Evolutionary conservation across 352 stramenopile species (phyloP).

Genomic region (Globisporangium takayamanum): DNA sequence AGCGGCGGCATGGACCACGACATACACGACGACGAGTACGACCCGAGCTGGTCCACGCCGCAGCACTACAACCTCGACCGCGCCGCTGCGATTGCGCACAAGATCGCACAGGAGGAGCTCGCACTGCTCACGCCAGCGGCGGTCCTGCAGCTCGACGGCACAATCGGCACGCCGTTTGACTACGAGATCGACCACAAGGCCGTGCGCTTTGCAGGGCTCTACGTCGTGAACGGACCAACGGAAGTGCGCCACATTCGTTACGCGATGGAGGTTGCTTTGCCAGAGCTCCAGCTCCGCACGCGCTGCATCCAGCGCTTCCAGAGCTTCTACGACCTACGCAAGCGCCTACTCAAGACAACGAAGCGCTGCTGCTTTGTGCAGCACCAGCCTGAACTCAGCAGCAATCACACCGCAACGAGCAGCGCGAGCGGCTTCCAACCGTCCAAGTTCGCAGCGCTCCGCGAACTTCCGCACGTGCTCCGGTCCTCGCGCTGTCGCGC

Average conservation of each 20-base stretch:
- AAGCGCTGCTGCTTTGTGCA: conserved; percentile 29
- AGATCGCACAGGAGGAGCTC: conserved; percentile 13
- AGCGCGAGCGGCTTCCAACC: conserved; percentile 8
- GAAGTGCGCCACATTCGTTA: conserved; percentile 52
- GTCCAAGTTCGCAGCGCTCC: conserved; percentile 9
- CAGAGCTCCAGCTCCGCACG: conserved; percentile 36
- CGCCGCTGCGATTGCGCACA: conserved; percentile 11
- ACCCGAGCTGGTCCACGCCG: conserved; percentile 9
- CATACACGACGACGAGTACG: background rate
- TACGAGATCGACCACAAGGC: conserved; percentile 19
- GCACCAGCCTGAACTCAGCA: conserved; percentile 6
- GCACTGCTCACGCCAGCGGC: conserved; percentile 2
- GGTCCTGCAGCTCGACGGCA: background rate
- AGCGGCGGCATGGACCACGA: background rate
- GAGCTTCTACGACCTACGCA: conserved; percentile 46
- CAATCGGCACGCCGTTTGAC: conserved; percentile 6
- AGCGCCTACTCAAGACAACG: conserved; percentile 34
- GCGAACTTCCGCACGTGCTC: conserved; percentile 13
- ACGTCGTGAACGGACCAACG: conserved; percentile 46
- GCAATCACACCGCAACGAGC: conserved; percentile 8
- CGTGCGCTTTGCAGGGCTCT: conserved; percentile 45
- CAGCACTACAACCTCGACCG: conserved; percentile 9
- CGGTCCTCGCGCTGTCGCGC: conserved; percentile 25
- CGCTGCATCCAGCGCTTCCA: conserved; percentile 53
- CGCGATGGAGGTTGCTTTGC: conserved; percentile 47